These are phyloP conservation scores for Endocalyx cinctus DNA, from an alignment of 2,329 filamentous ascomycete genomes.

Conservation along the genomic window DNA sequence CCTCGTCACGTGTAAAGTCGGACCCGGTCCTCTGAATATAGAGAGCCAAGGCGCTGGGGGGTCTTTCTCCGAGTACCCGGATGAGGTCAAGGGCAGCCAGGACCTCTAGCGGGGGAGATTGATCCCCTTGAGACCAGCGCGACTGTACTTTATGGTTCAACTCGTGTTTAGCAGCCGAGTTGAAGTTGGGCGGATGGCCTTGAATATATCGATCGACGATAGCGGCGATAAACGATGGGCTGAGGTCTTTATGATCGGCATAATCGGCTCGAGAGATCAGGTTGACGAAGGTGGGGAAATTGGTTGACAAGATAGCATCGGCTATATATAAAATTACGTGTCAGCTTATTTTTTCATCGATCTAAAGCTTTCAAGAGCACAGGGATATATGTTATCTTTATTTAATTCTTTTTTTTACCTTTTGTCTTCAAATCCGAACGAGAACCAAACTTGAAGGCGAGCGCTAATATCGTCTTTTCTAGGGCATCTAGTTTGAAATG, in stretches of 20 bases:
- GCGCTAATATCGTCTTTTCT: conserved; percentile 79
- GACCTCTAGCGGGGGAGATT: conserved; percentile 64
- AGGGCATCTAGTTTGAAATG: conserved; percentile 91
- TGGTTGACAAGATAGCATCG: conserved; percentile 82
- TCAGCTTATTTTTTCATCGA: too few species aligned
- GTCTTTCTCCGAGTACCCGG: conserved; percentile 57
- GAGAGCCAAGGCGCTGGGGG: conserved; percentile 54
- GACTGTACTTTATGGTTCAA: conserved; percentile 61
- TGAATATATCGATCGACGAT: conserved; percentile 84
- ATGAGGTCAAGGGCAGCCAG: conserved; percentile 66
- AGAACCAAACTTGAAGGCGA: conserved; percentile 81
- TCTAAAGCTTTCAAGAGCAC: too few species aligned
- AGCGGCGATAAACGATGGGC: conserved; percentile 66
- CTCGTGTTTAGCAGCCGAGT: conserved; percentile 67
- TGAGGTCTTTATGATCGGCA: conserved; percentile 62
- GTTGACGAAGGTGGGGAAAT: conserved; percentile 72
- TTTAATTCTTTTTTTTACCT: too few species aligned
- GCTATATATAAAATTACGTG: too few species aligned
- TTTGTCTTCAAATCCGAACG: conserved; percentile 82
- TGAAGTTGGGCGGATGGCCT: conserved; percentile 81
- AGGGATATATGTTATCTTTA: too few species aligned
- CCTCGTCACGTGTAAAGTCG: conserved; percentile 70
- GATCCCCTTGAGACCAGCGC: conserved; percentile 62
- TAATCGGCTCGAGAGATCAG: conserved; percentile 63
- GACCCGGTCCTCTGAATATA: conserved; percentile 71